Percentiles rank a stretch among this genome's conserved stretches.
phyloP scores from a whole-genome alignment of 1,284 basidiomycete species.

The Schizophyllum amplum region DNA sequence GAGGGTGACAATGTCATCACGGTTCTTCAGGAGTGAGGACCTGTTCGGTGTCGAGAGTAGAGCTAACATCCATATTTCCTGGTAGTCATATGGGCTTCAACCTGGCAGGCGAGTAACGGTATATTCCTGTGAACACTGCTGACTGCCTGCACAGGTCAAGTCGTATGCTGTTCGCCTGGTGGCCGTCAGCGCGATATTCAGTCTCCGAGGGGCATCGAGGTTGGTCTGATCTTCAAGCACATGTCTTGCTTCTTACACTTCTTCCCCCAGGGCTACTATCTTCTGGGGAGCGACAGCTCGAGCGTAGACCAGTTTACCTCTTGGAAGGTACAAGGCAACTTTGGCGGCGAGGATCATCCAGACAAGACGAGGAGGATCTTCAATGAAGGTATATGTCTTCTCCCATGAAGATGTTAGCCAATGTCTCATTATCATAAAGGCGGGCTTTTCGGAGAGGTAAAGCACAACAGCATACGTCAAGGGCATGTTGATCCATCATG shows the following conservation, averaged over 20 bases:
- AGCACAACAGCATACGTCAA: conserved; percentile 38
- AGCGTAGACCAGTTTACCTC: conserved; percentile 7
- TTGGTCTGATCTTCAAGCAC: neutral
- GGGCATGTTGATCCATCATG: conserved; percentile 16
- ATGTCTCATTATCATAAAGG: conserved; percentile 27
- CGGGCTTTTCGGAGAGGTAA: conserved; percentile 42
- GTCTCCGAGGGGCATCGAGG: conserved; percentile 31
- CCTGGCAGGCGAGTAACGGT: neutral
- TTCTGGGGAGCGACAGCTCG: conserved; percentile 28
- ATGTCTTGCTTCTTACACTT: neutral
- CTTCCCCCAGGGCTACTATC: conserved; percentile 32
- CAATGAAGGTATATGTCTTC: conserved; percentile 9
- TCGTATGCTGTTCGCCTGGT: conserved; percentile 42
- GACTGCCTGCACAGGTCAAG: no score
- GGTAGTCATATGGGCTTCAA: neutral
- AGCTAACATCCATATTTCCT: neutral
- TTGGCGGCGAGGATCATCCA: conserved; percentile 36
- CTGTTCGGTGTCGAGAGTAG: neutral
- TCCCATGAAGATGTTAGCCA: neutral
- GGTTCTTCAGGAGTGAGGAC: conserved; percentile 18
- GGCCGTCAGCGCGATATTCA: conserved; percentile 33
- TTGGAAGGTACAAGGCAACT: conserved; percentile 42
- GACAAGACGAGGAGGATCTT: neutral
- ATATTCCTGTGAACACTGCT: no score
- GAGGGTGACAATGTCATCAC: conserved; percentile 35